Evolutionary conservation across 2,329 filamentous ascomycete species (phyloP).

Genomic region (Colletotrichum caudatum): DNA sequence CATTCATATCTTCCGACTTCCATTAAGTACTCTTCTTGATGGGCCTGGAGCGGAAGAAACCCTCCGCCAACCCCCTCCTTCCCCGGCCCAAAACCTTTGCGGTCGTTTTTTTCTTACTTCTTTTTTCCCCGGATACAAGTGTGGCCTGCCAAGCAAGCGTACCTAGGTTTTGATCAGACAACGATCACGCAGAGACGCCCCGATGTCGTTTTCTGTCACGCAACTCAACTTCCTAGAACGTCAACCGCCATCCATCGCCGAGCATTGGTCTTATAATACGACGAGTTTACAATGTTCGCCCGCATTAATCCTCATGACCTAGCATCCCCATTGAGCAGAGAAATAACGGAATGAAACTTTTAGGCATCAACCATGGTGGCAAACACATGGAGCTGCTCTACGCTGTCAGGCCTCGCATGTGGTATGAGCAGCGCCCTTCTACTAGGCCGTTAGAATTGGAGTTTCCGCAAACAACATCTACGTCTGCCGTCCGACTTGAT

Average conservation of each 20-base stretch:
- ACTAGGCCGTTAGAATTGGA: conserved; percentile 18
- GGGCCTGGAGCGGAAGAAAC: neutral
- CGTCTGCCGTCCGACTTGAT: conserved; percentile 5
- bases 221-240: neutral
- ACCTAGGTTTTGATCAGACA: neutral
- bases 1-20: neutral
- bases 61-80: neutral
- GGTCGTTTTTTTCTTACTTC: too few species aligned
- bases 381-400: conserved; percentile 10
- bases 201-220: neutral
- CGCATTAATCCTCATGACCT: neutral
- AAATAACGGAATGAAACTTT: conserved; percentile 27
- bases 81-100: neutral
- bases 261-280: too few species aligned
- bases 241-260: neutral
- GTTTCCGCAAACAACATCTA: neutral
- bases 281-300: neutral
- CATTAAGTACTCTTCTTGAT: neutral
- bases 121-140: neutral
- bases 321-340: neutral
- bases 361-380: conserved; percentile 21
- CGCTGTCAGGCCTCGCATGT: conserved; percentile 31
- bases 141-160: neutral
- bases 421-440: conserved; percentile 18
- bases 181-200: neutral